Evolutionary conservation across 73 alveolate species (phyloP), one percentile per base, ranked within the genome.

Genomic region (Breviolum minutum): DNA sequence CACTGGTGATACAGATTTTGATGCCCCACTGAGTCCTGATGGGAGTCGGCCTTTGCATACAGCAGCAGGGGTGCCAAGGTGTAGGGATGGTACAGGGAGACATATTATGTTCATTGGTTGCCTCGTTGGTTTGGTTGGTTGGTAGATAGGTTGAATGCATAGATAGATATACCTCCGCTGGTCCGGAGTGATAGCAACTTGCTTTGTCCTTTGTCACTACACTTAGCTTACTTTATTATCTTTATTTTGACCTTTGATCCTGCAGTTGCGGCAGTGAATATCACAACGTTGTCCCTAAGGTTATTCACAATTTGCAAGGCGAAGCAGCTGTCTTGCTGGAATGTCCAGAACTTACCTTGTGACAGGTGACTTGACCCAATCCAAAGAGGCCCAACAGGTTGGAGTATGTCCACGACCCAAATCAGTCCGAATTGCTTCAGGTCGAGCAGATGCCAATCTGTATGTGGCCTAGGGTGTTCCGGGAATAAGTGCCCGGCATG

Each of bases 321-420:
- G 96, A 89, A 40, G 96, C 96, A 22, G 96, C 96, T 11, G 71
- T 89, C 60, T 64, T 89, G 60, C 70, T 89, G 87, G 96, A 89
- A 40, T 73, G 96, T 24, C 30, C 14, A 48, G 74, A 17, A 22
- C 54, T 40, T 40, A 40, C 54, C 5, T 40, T 40, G 54, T 40
- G 54, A 40, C 54, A 40, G 54, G 54, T 0, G 54, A 40, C 54
- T 40, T 40, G 54, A 40, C 54, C 0, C 54, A 40, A 40, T 40
- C 54, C 54, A 2, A 40, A 40, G 5, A 40, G 54, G 54, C 54
- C 0, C 54, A 40, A 40, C 54, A 40, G 54, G 54, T 40, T 40
- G 3, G 5, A 40, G 54, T 40, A 3, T 40, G 5, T 40, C 54
- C 54, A 40, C 54, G 5, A 40, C 54, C 54, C 54, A 40, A 40